Conservation (phyloP, 2,329 filamentous ascomycete genomes). For the Xylariaceae sp. region DNA sequence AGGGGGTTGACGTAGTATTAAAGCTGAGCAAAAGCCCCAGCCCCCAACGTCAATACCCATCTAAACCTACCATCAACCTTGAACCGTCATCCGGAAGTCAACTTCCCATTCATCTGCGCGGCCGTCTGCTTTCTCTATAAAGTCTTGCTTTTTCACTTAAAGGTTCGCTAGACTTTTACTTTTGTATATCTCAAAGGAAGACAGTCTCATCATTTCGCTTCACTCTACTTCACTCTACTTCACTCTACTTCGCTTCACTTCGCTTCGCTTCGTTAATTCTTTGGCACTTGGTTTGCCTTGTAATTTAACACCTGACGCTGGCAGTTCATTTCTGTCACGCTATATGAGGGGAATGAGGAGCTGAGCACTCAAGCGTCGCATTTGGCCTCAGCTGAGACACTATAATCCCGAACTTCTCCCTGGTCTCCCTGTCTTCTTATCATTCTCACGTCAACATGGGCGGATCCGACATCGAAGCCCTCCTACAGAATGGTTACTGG, state of each 20-base stretch:
- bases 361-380: constrained; percentile 15
- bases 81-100: background rate
- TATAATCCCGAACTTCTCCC: constrained; percentile 22
- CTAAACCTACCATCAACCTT: too few species aligned
- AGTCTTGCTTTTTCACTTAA: background rate
- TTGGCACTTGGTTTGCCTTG: background rate
- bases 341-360: constrained; percentile 20
- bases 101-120: background rate
- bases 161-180: background rate
- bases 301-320: constrained; percentile 2
- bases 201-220: too few species aligned
- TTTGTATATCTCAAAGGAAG: background rate
- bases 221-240: too few species aligned
- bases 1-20: background rate
- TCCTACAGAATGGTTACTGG: constrained; percentile 31
- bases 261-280: background rate
- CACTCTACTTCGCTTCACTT: too few species aligned
- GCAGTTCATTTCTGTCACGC: constrained; percentile 11
- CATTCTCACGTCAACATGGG: constrained; percentile 23
- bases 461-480: constrained; percentile 26
- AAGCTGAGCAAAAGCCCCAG: constrained; percentile 11
- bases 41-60: background rate
- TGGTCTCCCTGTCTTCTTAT: constrained; percentile 2
- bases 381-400: constrained; percentile 15
- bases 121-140: background rate